Evolutionary conservation across 495 filamentous ascomycete species (phyloP).

Genomic region (Aspergillus biplanus): DNA sequence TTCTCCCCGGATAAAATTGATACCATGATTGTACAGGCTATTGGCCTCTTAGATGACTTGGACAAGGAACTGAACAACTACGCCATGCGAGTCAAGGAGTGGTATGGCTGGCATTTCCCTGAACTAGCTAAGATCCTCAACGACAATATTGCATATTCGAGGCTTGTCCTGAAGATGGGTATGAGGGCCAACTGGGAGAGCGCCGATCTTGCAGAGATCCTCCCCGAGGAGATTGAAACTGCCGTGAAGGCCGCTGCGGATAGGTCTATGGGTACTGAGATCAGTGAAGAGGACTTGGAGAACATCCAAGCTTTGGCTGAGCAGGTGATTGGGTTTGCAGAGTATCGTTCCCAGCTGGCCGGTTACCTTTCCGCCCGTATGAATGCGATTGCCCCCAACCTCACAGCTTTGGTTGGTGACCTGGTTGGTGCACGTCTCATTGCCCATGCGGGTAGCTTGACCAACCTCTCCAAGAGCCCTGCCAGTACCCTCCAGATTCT

Average conservation of each 20-base stretch:
- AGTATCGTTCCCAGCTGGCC: slow-evolving; percentile 85
- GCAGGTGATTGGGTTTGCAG: slow-evolving; percentile 87
- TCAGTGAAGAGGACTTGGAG: slow-evolving; percentile 83
- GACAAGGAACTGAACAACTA: slow-evolving; percentile 99
- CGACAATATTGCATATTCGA: slow-evolving; percentile 94
- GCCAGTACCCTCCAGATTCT: slow-evolving; percentile 97
- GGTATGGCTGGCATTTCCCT: slow-evolving; percentile 99
- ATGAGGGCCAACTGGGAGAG: slow-evolving; percentile 76
- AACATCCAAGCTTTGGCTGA: slow-evolving; percentile 90
- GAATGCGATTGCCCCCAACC: slow-evolving; percentile 95
- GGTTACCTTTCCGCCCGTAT: slow-evolving; percentile 90
- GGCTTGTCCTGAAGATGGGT: slow-evolving; percentile 84
- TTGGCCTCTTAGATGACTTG: slow-evolving; percentile 89
- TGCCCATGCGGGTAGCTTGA: slow-evolving; percentile 90
- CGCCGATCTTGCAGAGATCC: slow-evolving; percentile 84
- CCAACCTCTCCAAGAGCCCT: slow-evolving; percentile 95
- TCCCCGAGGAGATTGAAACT: slow-evolving; percentile 93
- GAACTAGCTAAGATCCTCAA: slow-evolving; percentile 96
- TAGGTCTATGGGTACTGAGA: slow-evolving; percentile 98
- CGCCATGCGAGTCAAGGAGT: slow-evolving; percentile 99
- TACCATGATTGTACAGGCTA: slow-evolving; percentile 98
- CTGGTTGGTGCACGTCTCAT: slow-evolving; percentile 95
- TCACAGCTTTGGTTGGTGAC: slow-evolving; percentile 91
- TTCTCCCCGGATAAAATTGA: slow-evolving; percentile 99
- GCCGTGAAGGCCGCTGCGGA: slow-evolving; percentile 94